A percentile compares a stretch with the other conserved stretches of the same genome.
Evolutionary conservation across 129 eudicot species (phyloP).

Genomic region (Artemisia argyi): DNA sequence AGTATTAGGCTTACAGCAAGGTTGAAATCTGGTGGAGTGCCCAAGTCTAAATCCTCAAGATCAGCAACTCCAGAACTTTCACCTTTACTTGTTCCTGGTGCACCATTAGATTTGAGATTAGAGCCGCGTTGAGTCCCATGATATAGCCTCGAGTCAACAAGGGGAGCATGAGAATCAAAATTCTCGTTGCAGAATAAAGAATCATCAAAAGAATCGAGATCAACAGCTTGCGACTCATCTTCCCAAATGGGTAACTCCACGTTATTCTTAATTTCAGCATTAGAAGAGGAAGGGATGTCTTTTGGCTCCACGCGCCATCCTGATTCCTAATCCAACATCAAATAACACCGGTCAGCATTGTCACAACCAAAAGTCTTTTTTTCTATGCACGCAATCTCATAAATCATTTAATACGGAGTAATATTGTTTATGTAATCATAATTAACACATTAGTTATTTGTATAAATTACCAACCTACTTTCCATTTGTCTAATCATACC

Average conservation of each 20-base stretch:
- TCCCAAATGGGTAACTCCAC: constrained; percentile 37
- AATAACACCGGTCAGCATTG: constrained; percentile 7
- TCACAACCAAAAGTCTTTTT: background rate
- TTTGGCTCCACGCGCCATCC: constrained; percentile 28
- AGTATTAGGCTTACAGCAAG: constrained; percentile 51
- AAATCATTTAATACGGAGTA: too few species aligned
- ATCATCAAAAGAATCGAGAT: constrained; percentile 39
- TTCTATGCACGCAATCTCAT: too few species aligned
- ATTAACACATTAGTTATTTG: background rate
- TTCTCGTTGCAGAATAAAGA: constrained; percentile 56
- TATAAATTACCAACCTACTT: too few species aligned
- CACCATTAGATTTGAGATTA: constrained; percentile 12
- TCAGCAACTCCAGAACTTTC: constrained; percentile 43
- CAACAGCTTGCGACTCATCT: constrained; percentile 52
- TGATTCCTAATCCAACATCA: constrained; percentile 40
- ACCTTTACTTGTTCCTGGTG: constrained; percentile 23
- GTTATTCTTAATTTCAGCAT: constrained; percentile 29
- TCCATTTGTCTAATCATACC: too few species aligned
- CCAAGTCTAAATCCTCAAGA: constrained; percentile 68
- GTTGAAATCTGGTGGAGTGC: constrained; percentile 71
- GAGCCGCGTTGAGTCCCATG: constrained; percentile 24
- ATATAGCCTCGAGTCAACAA: constrained; percentile 31
- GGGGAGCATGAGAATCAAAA: constrained; percentile 33
- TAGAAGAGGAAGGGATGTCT: constrained; percentile 30
- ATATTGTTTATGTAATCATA: background rate